Evolutionary conservation across 2,329 filamentous ascomycete genomes (phyloP), one percentile per base, ranked within the genome.

Genomic region (Kalmusia sp.): DNA sequence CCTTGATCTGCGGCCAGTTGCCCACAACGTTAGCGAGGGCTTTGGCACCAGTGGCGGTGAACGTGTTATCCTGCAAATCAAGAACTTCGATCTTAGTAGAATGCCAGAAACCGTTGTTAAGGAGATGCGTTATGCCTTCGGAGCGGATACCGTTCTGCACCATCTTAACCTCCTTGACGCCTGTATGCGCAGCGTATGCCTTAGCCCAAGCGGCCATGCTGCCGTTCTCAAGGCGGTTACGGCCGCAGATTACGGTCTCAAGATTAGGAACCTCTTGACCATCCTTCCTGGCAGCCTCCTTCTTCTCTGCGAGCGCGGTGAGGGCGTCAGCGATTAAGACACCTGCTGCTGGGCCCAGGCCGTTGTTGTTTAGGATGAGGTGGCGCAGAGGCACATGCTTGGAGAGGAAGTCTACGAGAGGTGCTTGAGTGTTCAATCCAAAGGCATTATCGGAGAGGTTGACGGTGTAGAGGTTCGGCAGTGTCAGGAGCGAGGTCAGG

Each of bases 401-500:
- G 50, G 90, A 88, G 57, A 99, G 86, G 79, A 99, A 99, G 55
- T 91, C 90, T 63, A 96, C 91, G 43, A 99, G 86, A 8, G 93
- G 95, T 30, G 91, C 92, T 75, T 96, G 90, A 14, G 92, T 96
- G 78, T 96, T 97, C 57, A 97, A 86, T 51, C 95, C 95, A 69
- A 99, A 99, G 39, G 95, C 95, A 77, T 99, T 99, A 78, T 99
- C 95, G 77, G 93, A 96, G 34, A 99, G 84, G 77, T 98, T 96
- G 77, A 99, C 85, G 25, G 93, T 97, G 74, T 90, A 89, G 38
- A 99, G 88, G 52, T 91, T 88, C 1, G 90, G 89, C 49, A 96
- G 88, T 69, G 92, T 89, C 52, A 97, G 86, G 35, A 98, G 87
- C 3, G 93, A 89, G 34, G 88, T 92, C 49, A 99, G 87, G 41